These are phyloP conservation scores for Mortierella sp. DNA, from an alignment of 371 early-diverging fungal species.

Conservation along the genomic window DNA sequence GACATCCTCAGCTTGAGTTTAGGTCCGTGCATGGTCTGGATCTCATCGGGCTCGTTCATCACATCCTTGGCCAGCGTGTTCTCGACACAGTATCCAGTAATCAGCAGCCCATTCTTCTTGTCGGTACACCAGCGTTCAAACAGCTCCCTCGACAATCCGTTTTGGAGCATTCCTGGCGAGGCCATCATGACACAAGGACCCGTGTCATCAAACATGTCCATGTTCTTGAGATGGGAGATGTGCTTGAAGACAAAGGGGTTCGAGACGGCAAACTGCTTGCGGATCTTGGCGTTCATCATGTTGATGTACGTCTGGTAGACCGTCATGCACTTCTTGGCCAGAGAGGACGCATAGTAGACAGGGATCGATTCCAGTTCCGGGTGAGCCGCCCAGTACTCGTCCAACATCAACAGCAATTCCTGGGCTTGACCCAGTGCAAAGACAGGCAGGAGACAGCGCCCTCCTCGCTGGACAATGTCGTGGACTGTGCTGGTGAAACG, in stretches of 20 bases:
- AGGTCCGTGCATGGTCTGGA: constrained; percentile 90
- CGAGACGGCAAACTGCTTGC: constrained; percentile 90
- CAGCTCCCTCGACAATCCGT: constrained; percentile 97
- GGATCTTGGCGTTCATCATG: constrained; percentile 99
- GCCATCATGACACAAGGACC: constrained; percentile 99
- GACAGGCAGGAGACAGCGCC: constrained; percentile 98
- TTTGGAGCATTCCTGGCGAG: constrained; percentile 99
- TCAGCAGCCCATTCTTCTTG: constrained; percentile 95
- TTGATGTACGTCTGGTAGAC: constrained; percentile 99
- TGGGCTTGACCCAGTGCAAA: constrained; percentile 99
- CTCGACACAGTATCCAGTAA: constrained; percentile 99
- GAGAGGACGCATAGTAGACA: constrained; percentile 97
- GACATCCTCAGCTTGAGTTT: constrained; percentile 92
- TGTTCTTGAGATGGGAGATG: constrained; percentile 94
- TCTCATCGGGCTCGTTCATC: constrained; percentile 95
- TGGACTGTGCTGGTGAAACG: constrained; percentile 95
- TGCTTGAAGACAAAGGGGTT: constrained; percentile 99
- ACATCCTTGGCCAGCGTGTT: constrained; percentile 98
- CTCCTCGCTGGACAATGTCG: constrained; percentile 96
- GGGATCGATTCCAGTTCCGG: constrained; percentile 97
- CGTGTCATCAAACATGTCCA: constrained; percentile 96
- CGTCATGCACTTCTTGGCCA: constrained; percentile 99
- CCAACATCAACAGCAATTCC: constrained; percentile 98
- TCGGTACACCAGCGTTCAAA: constrained; percentile 99
- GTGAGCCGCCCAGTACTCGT: constrained; percentile 99